phyloP scores from a whole-genome alignment of 2,329 filamentous ascomycete genomes.

The Calonectria pseudoturangicola region DNA sequence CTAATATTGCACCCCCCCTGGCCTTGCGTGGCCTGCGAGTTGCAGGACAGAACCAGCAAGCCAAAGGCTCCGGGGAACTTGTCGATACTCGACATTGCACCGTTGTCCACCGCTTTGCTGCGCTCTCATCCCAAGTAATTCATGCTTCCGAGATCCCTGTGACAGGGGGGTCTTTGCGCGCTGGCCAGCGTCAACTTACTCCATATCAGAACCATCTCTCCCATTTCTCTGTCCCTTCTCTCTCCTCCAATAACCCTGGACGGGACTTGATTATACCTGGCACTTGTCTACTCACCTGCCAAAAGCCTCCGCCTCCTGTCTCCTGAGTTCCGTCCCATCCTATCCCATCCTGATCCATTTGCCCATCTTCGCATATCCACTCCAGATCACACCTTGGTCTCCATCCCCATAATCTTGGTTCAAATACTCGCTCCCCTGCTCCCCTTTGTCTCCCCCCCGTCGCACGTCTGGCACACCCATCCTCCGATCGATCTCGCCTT shows the following conservation, averaged over 20 bases:
- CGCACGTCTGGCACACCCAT: conserved; percentile 54
- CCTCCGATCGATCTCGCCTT: conserved; percentile 56
- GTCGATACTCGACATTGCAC: conserved; percentile 46
- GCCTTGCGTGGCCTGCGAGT: conserved; percentile 44
- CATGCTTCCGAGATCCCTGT: conserved; percentile 49
- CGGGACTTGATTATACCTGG: conserved; percentile 41
- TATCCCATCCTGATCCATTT: conserved; percentile 57
- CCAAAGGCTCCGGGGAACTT: conserved; percentile 43
- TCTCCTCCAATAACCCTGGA: conserved; percentile 43
- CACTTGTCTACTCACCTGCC: conserved; percentile 50
- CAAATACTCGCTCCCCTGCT: conserved; percentile 60
- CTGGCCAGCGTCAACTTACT: conserved; percentile 46
- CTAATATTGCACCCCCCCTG: conserved; percentile 36
- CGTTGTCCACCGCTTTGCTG: conserved; percentile 51
- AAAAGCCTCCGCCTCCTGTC: conserved; percentile 54
- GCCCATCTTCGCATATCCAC: conserved; percentile 60
- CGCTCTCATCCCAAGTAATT: conserved; percentile 51
- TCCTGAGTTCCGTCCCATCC: conserved; percentile 51
- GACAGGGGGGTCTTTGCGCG: conserved; percentile 50
- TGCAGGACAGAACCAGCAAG: conserved; percentile 46
- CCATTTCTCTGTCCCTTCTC: conserved; percentile 41
- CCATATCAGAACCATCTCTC: conserved; percentile 50
- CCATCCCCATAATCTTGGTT: conserved; percentile 58
- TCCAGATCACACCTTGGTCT: conserved; percentile 58
- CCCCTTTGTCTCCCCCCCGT: conserved; percentile 57